Evolutionary conservation across 352 stramenopile genomes (phyloP).

Genomic region (Globisporangium paddicum): DNA sequence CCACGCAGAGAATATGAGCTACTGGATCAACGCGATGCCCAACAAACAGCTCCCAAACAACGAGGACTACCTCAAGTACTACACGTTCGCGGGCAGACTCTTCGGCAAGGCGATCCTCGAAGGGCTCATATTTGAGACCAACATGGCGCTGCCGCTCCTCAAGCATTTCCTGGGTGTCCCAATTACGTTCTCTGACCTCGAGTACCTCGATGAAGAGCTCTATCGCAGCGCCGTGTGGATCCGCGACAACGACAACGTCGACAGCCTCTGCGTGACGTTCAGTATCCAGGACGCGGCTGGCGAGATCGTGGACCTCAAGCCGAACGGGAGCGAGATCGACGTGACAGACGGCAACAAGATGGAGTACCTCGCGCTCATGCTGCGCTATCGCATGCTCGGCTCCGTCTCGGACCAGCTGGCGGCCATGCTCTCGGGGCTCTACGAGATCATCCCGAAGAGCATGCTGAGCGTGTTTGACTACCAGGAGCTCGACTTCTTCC

Average conservation of each 20-base stretch:
- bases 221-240: conserved; percentile 73
- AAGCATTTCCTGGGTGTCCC: conserved; percentile 82
- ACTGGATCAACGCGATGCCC: conserved; percentile 77
- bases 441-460: conserved; percentile 88
- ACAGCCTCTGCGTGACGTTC: conserved; percentile 73
- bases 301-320: conserved; percentile 87
- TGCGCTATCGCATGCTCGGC: conserved; percentile 92
- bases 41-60: conserved; percentile 15
- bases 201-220: conserved; percentile 80
- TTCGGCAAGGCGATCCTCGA: conserved; percentile 98
- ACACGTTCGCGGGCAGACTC: conserved; percentile 93
- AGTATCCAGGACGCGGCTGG: conserved; percentile 67
- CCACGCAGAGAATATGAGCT: conserved; percentile 71
- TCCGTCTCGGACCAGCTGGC: conserved; percentile 89
- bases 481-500: conserved; percentile 95
- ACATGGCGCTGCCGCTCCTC: conserved; percentile 90
- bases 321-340: conserved; percentile 81
- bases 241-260: conserved; percentile 64
- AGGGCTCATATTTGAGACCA: conserved; percentile 95
- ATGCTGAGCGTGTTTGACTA: conserved; percentile 91
- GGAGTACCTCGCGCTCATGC: conserved; percentile 93
- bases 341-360: conserved; percentile 95
- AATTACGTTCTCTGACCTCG: conserved; percentile 83
- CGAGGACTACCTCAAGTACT: conserved; percentile 89
- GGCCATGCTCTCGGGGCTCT: conserved; percentile 89